Evolutionary conservation across 129 eudicot species (phyloP).

Genomic region (Flaveria bidentis): DNA sequence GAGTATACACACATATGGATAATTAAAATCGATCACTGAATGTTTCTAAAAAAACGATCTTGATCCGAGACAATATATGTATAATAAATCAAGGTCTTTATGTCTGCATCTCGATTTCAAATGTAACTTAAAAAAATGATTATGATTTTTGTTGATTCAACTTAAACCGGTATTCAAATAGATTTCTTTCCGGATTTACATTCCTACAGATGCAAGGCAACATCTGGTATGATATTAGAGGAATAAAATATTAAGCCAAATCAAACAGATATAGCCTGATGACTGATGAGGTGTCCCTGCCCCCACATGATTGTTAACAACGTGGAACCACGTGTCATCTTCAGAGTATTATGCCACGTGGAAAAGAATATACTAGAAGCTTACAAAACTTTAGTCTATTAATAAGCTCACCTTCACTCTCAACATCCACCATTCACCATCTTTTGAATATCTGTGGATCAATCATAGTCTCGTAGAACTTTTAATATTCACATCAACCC

Average conservation of each 20-base stretch:
- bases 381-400: constrained; percentile 13
- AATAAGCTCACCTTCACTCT: constrained; percentile 20
- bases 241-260: not conserved
- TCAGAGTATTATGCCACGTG: constrained; percentile 32
- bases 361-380: not conserved
- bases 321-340: constrained; percentile 64
- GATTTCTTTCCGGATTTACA: too few relatives aligned
- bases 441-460: constrained; percentile 6
- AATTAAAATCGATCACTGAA: too few relatives aligned
- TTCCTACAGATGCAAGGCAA: too few relatives aligned
- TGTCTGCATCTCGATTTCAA: too few relatives aligned
- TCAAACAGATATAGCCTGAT: too few relatives aligned
- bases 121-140: too few relatives aligned
- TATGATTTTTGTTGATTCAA: too few relatives aligned
- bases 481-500: constrained; percentile 1
- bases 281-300: constrained; percentile 3
- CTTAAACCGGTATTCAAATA: too few relatives aligned
- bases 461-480: not conserved
- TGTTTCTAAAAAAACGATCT: too few relatives aligned
- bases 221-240: constrained; percentile 18
- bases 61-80: too few relatives aligned
- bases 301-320: constrained; percentile 31
- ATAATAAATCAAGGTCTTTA: too few relatives aligned
- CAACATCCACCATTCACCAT: constrained; percentile 7
- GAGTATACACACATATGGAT: too few relatives aligned